Evolutionary conservation across 140 eudicot species (phyloP), one percentile per base, ranked within the genome.

Genomic region (Anethum foeniculum): DNA sequence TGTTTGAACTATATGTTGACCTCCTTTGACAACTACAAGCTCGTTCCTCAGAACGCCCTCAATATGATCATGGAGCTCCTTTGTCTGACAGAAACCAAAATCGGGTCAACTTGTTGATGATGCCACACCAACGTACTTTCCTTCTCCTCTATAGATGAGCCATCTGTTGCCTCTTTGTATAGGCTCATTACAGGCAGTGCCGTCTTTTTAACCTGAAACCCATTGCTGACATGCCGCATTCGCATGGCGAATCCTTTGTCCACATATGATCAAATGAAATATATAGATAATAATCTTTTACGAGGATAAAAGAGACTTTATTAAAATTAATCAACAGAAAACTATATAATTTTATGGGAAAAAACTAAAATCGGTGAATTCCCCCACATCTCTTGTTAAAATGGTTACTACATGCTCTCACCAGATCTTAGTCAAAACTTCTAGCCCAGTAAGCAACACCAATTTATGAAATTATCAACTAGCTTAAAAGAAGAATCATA

Each of bases 371-470:
- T 16, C 62, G 19, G 19, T 25, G 51, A 12, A 58, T 5, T 43
- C 90, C 91, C 91, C 91, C 86, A 39, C 91, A 90, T 32, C 91
- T 83, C 75, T 86, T 88, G 7, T 51, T 69, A 25, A 80, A 86
- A 62, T 90, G 90, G 10, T 86, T 88, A 60, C 76, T 80, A 14
- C 90, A 86, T 36, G 91, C 88, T n/a, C 91, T 81, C 72, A 88
- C 85, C 32, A 90, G 47, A 65, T 88, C 91, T 77, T 86, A 88
- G 78, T 84, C 80, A 60, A 90, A 90, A 44, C 89, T 90, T 28
- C 88, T 86, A 5, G 90, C 84, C 91, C 91, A 90, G 64, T 90
- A 90, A 27, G 90, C 87, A 80, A 90, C 91, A 77, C 88, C 94
- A 62, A n/a, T n/a, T n/a, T n/a, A n/a, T n/a, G n/a, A n/a, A n/a